Base-by-base conservation (phyloP, 2,329 filamentous ascomycete species). In the Clonostachys byssicola region DNA sequence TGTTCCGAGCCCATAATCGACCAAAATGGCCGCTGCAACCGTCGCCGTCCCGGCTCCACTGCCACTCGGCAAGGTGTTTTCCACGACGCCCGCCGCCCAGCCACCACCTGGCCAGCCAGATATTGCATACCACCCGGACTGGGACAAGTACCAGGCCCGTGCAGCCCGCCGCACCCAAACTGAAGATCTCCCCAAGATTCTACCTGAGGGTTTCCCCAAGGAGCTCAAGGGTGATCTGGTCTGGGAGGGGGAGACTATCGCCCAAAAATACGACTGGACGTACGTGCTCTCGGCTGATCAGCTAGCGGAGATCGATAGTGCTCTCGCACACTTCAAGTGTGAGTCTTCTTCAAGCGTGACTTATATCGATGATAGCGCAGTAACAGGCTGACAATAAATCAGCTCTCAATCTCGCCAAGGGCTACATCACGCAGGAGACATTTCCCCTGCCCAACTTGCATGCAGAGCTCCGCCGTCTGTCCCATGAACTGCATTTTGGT, bases 361-460 rank as follows among this genome's bases (percentile, higher is more conserved):
- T 20, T 30, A 17, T 6, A 13, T 12, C 14, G 9, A 30, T 10
- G 23, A 36, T 18, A 12, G 20, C 20, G 34, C 9, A 36, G 17
- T 12, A 8, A 13, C n/a, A 38, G 17, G 23, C 23, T 34, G 30
- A 35, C 16, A 36, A 12, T 20, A 5, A 16, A 42, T 9, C n/a
- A 40, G 44, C 36, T 33, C 40, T 34, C 13, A 54, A 57, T 17
- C 50, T 68, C 6, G 53, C 68, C 0, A 52, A 76, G 6, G 71
- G 67, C 10, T 57, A 73, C 40, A 60, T 85, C 43, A 65, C 57
- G 5, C 65, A 70, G 48, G 66, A 71, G 4, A 82, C 73, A 0
- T 85, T 85, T 38, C 78, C 80, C 0, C 62, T 85, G 0, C 77
- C 78, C 1, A 71, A 57, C 0, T 63, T 85, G 0, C 74, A 77